Base-by-base conservation (phyloP, 2,329 filamentous ascomycete species). In the Fusarium chlamydosporum region DNA sequence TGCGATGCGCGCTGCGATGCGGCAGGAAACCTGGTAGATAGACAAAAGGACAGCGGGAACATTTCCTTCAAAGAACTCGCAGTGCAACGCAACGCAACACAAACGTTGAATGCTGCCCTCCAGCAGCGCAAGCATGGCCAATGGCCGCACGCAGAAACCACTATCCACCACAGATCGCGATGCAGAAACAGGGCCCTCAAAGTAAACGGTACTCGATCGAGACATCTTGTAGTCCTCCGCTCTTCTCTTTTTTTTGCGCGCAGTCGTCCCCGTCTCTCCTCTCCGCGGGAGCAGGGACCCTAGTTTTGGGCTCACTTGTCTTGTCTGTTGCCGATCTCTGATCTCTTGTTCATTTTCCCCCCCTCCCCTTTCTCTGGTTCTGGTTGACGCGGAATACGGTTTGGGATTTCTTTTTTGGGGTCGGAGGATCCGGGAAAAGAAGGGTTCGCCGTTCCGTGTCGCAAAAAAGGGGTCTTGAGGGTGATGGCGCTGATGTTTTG, bases 91-190 rank as follows among this genome's bases (percentile, higher is more conserved):
- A 40, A 51, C 12, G 26, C 31, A 53, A 38, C 41, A 48, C 34
- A 50, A 53, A 29, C 40, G 45, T 34, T 58, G 35, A 48, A 48
- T 56, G 29, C 35, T 38, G 18, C 57, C 48, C 34, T 59, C 58
- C 40, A 52, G 35, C 13, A 58, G 47, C 38, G 51, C 46, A 62
- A 51, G 42, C 41, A 61, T 46, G 31, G 13, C 65, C 66, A 68
- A 68, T 69, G 27, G 23, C 43, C 10, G 29, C 7, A 16, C 12
- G 33, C 6, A n/a, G 12, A 56, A 47, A 47, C 43, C 51, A 47
- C 52, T 41, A 58, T 61, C 34, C 37, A 67, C 61, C 42, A 16
- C 42, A 62, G 65, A 68, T 68, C 65, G 45, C 55, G 66, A 63
- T 69, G 66, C 37, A 47, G 58, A 53, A 46, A 31, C 40, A 53